Percentiles rank a stretch among this genome's conserved stretches.
These are phyloP conservation scores for Parmelia sp. DNA, from an alignment of 495 filamentous ascomycete genomes.

Conservation along the genomic window DNA sequence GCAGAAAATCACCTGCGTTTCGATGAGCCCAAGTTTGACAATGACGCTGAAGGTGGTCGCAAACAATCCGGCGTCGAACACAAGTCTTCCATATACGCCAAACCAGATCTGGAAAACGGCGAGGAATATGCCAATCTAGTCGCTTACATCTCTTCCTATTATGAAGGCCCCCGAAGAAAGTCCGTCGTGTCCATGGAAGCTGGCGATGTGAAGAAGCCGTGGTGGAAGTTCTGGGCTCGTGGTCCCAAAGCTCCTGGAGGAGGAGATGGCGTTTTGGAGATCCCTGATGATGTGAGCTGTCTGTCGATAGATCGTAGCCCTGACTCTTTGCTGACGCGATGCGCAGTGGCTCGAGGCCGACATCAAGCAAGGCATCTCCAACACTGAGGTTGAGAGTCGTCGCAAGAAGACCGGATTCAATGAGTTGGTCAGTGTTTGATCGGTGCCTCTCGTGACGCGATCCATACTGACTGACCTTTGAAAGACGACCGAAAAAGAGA, in stretches of 20 bases:
- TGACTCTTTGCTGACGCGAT: background rate
- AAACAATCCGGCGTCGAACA: constrained; percentile 20
- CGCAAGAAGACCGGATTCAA: constrained; percentile 66
- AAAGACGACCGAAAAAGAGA: constrained; percentile 62
- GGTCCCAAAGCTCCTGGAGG: constrained; percentile 32
- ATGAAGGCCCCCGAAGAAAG: constrained; percentile 46
- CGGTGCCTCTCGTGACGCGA: background rate
- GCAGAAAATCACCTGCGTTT: constrained; percentile 25
- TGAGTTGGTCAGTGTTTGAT: constrained; percentile 44
- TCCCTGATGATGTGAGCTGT: constrained; percentile 49
- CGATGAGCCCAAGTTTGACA: constrained; percentile 22
- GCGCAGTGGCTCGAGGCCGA: constrained; percentile 61
- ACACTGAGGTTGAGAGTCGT: constrained; percentile 54
- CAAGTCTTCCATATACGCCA: constrained; percentile 24
- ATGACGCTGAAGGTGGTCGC: constrained; percentile 20
- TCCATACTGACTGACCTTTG: constrained; percentile 11
- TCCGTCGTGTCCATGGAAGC: constrained; percentile 46
- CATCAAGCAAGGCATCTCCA: constrained; percentile 55
- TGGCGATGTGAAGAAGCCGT: constrained; percentile 48
- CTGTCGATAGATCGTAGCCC: background rate
- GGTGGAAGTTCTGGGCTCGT: constrained; percentile 50
- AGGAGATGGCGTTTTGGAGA: constrained; percentile 43
- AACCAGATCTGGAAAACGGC: constrained; percentile 27
- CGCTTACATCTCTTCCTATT: constrained; percentile 62
- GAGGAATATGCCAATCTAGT: constrained; percentile 53